Conservation (phyloP, 768 basidiomycete species). For the Mycena galericulata region DNA sequence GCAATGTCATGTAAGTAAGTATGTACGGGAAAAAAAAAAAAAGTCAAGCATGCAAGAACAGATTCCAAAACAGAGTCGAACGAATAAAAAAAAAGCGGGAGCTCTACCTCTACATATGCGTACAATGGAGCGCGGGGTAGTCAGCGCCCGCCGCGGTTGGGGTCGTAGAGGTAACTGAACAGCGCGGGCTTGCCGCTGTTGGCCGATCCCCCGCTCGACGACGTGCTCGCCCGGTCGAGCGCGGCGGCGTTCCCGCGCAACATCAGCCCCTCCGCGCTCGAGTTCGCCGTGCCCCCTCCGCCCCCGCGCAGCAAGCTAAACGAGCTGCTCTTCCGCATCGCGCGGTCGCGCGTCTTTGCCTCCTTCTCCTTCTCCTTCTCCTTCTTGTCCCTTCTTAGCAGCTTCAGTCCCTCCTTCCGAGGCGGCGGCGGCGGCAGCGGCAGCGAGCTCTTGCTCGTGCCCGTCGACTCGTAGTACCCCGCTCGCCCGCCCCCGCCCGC, state of each 20-base stretch:
- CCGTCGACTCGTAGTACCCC: slow-evolving; percentile 8
- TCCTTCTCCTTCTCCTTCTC: slow-evolving; percentile 22
- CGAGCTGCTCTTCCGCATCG: slow-evolving; percentile 34
- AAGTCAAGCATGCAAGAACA: not conserved
- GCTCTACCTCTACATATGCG: slow-evolving; percentile 12
- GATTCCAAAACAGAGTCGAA: not conserved
- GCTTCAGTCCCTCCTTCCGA: slow-evolving; percentile 18
- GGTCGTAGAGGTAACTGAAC: slow-evolving; percentile 25
- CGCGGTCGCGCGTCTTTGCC: slow-evolving; percentile 22
- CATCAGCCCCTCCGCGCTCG: slow-evolving; percentile 33
- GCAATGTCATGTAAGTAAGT: not conserved
- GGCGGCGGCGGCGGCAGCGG: slow-evolving; percentile 9
- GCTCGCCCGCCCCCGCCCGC: not conserved
- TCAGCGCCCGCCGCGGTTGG: slow-evolving; percentile 4
- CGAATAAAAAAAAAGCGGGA: not conserved
- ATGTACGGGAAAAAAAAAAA: not conserved
- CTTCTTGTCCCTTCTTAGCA: slow-evolving; percentile 25
- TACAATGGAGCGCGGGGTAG: slow-evolving; percentile 1
- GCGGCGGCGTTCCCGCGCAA: not conserved
- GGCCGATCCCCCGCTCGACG: slow-evolving; percentile 31
- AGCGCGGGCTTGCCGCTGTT: slow-evolving; percentile 10
- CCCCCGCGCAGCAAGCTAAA: slow-evolving; percentile 25
- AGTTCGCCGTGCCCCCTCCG: slow-evolving; percentile 21
- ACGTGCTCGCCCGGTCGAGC: not conserved
- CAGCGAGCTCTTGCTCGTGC: slow-evolving; percentile 34